phyloP scores from a whole-genome alignment of 768 basidiomycete genomes.

The Pleurotus giganteus region DNA sequence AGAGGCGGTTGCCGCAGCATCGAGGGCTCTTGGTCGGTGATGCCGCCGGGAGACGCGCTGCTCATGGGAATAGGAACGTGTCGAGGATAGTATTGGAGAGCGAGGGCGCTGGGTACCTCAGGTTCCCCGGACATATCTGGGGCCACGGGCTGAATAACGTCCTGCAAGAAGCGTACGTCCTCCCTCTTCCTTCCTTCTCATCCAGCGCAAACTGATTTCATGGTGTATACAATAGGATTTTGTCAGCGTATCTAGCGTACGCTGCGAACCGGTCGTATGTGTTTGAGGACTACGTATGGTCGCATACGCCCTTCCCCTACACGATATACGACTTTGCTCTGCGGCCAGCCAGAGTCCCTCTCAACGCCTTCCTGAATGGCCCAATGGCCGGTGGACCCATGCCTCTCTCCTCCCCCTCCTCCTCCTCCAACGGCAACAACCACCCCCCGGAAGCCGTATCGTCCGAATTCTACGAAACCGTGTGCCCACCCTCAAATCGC shows the following conservation, averaged over 20 bases:
- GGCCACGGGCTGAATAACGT: slow-evolving; percentile 63
- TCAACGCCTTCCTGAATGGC: slow-evolving; percentile 59
- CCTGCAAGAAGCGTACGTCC: slow-evolving; percentile 57
- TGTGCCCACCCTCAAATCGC: slow-evolving; percentile 40
- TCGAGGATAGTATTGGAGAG: slow-evolving; percentile 5
- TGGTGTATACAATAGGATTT: slow-evolving; percentile 35
- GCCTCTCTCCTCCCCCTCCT: slow-evolving; percentile 1
- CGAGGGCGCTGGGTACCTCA: slow-evolving; percentile 32
- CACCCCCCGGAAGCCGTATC: slow-evolving; percentile 36
- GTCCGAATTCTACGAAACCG: slow-evolving; percentile 44
- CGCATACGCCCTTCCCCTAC: slow-evolving; percentile 50
- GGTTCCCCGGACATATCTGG: slow-evolving; percentile 57
- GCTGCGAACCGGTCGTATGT: slow-evolving; percentile 52
- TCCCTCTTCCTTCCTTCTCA: slow-evolving; percentile 1
- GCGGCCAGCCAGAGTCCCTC: slow-evolving; percentile 49
- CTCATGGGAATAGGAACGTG: not conserved
- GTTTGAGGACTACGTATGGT: slow-evolving; percentile 65
- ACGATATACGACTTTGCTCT: slow-evolving; percentile 53
- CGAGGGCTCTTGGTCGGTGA: slow-evolving; percentile 17
- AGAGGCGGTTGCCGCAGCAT: slow-evolving; percentile 38
- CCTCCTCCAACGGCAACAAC: not conserved
- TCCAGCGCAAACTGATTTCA: not conserved
- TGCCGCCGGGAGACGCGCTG: slow-evolving; percentile 14
- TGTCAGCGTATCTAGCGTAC: slow-evolving; percentile 53
- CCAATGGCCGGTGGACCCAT: slow-evolving; percentile 50